Conservation (phyloP, 257 asterid species). For the Nicotiana benthamiana region DNA sequence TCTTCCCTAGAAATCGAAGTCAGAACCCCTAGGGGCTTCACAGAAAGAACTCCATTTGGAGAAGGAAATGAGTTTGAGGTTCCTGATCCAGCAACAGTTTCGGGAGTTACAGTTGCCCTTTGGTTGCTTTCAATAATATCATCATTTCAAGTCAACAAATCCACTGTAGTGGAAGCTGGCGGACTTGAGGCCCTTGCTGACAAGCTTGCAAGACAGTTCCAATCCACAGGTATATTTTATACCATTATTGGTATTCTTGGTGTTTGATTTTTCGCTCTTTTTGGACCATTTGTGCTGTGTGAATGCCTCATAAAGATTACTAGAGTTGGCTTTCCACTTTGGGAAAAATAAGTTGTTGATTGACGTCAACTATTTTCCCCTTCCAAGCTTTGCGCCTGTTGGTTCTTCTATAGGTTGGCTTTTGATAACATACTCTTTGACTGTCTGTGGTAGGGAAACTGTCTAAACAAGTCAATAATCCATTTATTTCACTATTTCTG, state of each 20-base stretch:
- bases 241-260: neutral
- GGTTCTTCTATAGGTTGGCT: neutral
- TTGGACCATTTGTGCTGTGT: neutral
- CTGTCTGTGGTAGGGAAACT: neutral
- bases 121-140: constrained; percentile 71
- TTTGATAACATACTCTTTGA: neutral
- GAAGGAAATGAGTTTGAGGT: constrained; percentile 46
- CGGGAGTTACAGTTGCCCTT: constrained; percentile 62
- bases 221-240: constrained; percentile 38
- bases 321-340: neutral
- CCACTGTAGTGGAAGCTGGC: constrained; percentile 70
- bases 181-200: constrained; percentile 58
- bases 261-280: neutral
- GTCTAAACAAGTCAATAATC: neutral
- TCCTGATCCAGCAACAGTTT: constrained; percentile 63
- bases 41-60: constrained; percentile 39
- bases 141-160: constrained; percentile 42
- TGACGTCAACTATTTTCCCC: neutral
- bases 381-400: neutral
- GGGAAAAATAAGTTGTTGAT: neutral
- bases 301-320: neutral
- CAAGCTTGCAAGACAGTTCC: constrained; percentile 46
- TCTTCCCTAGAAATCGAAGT: constrained; percentile 42
- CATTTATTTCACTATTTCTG: neutral
- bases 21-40: constrained; percentile 38